Evolutionary conservation across 805 yeast species (phyloP), one percentile per base, ranked within the genome.

Genomic region (Komagataella phaffii): DNA sequence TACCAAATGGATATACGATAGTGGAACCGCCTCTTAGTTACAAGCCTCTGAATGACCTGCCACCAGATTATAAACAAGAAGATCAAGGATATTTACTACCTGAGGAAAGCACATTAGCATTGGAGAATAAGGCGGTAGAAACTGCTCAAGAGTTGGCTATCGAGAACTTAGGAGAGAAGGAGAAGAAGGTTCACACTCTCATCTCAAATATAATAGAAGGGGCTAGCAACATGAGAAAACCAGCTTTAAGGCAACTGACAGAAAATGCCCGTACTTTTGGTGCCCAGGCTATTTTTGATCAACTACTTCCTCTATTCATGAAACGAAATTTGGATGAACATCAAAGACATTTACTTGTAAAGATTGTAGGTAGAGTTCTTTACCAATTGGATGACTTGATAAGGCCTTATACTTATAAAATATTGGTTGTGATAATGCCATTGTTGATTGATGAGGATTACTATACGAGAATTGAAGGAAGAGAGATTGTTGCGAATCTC

Each of bases 271-370:
- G 72, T 6, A 69, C 66, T 12, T 78, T 81, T 58, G 96, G 96
- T 0, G 83, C 96, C 0, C 75, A 78, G 48, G 60, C 80, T 0
- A 63, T 90, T 14, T 83, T 90, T 58, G 76, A 79, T 52, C 81
- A 79, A 54, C 72, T 88, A n/a, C 68, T 90, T 14, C 96, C 96
- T 0, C 65, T 91, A 23, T 66, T 90, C 46, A 68, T 84, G 61
- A 96, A 88, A 55, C 80, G 80, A 45, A 64, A 77, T 3, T 65
- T 89, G 24, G 91, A 83, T 56, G 93, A 86, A 48, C 85, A 81
- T 56, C 97, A 91, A 63, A 74, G 96, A 17, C 95, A 88, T 67
- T 63, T 88, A 10, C 69, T 91, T 52, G 85, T 88, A 12, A 90
- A 89, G 63, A 77, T 87, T 7, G 67, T 86, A 12, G 88, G 82